phyloP scores from a whole-genome alignment of 2,329 filamentous ascomycete species.

The Penicillium aurantiogriseum region DNA sequence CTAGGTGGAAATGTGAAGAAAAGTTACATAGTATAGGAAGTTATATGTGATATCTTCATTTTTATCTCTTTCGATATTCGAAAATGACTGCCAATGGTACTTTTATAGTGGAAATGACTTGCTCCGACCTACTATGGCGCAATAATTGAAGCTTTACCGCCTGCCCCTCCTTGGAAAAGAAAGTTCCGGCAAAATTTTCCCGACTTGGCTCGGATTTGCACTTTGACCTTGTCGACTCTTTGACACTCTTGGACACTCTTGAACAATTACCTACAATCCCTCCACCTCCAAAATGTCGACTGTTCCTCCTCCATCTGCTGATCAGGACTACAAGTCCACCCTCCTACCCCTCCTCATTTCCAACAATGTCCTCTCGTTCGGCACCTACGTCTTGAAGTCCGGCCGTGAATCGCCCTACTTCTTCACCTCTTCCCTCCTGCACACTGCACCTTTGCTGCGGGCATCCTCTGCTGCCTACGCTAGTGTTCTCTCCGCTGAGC shows the following conservation, averaged over 20 bases:
- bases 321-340: constrained; percentile 39
- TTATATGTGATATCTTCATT: background rate
- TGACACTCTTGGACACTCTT: background rate
- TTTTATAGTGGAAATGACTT: background rate
- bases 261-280: background rate
- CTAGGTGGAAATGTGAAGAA: background rate
- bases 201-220: constrained; percentile 9
- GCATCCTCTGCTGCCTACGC: constrained; percentile 83
- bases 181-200: constrained; percentile 20
- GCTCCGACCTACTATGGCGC: background rate
- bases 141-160: constrained; percentile 8
- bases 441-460: constrained; percentile 72
- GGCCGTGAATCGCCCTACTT: constrained; percentile 90
- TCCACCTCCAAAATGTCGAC: constrained; percentile 25
- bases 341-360: constrained; percentile 41
- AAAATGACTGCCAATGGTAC: background rate
- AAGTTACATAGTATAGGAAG: background rate
- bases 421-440: constrained; percentile 93
- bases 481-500: constrained; percentile 52
- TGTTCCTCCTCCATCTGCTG: constrained; percentile 25
- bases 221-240: background rate
- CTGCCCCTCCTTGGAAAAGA: constrained; percentile 24
- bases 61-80: background rate
- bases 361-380: constrained; percentile 44
- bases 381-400: constrained; percentile 75